A percentile compares a stretch with the other conserved stretches of the same genome.
These are phyloP conservation scores for Plasmodium gallinaceum DNA, from an alignment of 169 alveolate genomes.

Conservation along the genomic window DNA sequence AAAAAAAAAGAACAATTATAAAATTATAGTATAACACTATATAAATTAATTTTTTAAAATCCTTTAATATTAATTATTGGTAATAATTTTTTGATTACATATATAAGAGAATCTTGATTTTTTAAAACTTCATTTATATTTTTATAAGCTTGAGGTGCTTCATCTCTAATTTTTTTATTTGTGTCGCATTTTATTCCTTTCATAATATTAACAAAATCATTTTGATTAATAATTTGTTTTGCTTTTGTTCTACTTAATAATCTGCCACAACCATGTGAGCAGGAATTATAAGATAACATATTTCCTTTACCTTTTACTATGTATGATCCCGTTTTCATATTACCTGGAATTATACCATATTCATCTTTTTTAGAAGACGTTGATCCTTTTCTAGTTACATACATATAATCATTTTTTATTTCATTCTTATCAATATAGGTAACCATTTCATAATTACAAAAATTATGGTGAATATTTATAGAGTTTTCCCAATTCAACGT, in stretches of 20 bases:
- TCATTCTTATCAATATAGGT: slow-evolving; percentile 66
- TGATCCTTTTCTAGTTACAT: slow-evolving; percentile 86
- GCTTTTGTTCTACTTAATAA: slow-evolving; percentile 82
- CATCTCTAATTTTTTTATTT: slow-evolving; percentile 77
- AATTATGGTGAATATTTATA: slow-evolving; percentile 86
- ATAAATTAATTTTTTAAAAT: neutral
- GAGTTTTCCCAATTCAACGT: slow-evolving; percentile 46
- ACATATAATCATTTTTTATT: slow-evolving; percentile 78
- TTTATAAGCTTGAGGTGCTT: slow-evolving; percentile 86
- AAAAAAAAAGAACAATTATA: too few species aligned
- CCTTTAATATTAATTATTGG: slow-evolving; percentile 84
- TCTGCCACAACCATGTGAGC: slow-evolving; percentile 87
- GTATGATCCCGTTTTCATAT: slow-evolving; percentile 71
- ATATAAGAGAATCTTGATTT: slow-evolving; percentile 76
- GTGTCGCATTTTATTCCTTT: slow-evolving; percentile 73
- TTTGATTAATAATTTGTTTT: slow-evolving; percentile 79
- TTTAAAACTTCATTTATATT: slow-evolving; percentile 73
- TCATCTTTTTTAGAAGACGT: slow-evolving; percentile 79
- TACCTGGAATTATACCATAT: slow-evolving; percentile 86
- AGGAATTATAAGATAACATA: slow-evolving; percentile 77
- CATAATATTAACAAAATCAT: slow-evolving; percentile 79
- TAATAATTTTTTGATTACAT: slow-evolving; percentile 75
- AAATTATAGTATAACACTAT: too few species aligned
- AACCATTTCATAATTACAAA: slow-evolving; percentile 80
- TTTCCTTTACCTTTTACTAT: slow-evolving; percentile 71